A percentile compares a stretch with the other conserved stretches of the same genome.
Conservation (phyloP, 441 rosid species). For the Brassica balearica region DNA sequence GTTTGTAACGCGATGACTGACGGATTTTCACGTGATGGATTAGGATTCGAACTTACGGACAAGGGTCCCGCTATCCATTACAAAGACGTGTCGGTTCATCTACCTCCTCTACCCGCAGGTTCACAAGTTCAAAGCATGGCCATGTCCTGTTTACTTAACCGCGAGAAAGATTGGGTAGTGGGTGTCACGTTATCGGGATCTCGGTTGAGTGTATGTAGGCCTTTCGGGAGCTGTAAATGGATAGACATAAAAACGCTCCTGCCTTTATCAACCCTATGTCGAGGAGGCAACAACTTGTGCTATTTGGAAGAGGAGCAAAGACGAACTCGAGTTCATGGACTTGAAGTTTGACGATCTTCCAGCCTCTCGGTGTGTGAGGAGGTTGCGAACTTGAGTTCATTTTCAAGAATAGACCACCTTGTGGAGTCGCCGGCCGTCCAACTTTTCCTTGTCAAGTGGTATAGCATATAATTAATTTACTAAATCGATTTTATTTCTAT, state of each 20-base stretch:
- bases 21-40: conserved; percentile 21
- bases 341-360: not conserved
- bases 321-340: not conserved
- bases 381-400: not conserved
- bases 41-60: not conserved
- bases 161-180: conserved; percentile 21
- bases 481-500: not conserved
- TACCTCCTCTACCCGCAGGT: conserved; percentile 10
- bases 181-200: conserved; percentile 22
- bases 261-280: conserved; percentile 5
- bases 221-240: conserved; percentile 13
- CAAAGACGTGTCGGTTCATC: not conserved
- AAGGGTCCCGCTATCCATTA: not conserved
- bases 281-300: conserved; percentile 26
- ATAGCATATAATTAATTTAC: not conserved
- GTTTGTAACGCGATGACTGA: conserved; percentile 12
- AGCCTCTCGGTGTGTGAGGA: not conserved
- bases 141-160: conserved; percentile 20
- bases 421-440: conserved; percentile 32
- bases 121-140: conserved; percentile 18
- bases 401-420: conserved; percentile 16
- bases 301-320: not conserved
- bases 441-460: conserved; percentile 32
- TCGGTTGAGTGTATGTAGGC: conserved; percentile 8
- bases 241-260: not conserved